Evolutionary conservation across 345 rosid species (phyloP), one percentile per base, ranked within the genome.

Genomic region (Laguncularia racemosa): DNA sequence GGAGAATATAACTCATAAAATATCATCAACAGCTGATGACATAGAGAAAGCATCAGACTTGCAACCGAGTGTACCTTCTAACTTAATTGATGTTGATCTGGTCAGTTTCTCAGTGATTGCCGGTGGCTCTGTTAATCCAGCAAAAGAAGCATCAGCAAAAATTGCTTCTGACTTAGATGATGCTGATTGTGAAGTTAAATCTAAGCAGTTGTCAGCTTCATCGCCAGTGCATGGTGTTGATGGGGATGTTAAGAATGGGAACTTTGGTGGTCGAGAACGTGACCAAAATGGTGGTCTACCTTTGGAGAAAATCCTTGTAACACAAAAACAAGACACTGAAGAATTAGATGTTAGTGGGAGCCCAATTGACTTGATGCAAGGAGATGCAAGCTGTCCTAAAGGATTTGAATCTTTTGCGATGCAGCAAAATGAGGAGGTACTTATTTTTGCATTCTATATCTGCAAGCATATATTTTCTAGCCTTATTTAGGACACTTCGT

Each of bases 381-480:
- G 26, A 57, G 58, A 53, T 58, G 62, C 28, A 48, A 67, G 67
- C 50, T 59, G 64, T 44, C 66, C 55, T 44, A 62, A 67, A 56
- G 68, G 64, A 68, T 68, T 70, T 60, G 71, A 71, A 49, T 63
- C 78, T 53, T 67, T 75, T 38, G 67, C 65, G 38, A 67, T 73
- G 60, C 72, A 71, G 69, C 85, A 59, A 60, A 59, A 58, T 58
- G 78, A 64, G 13, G 75, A 78, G 92, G 92, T 85, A 71, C 56
- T 59, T 55, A 50, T 65, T 53, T 58, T 46, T 33, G 40, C 40
- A 33, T 33, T 6, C 40, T 33, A 4, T 1, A 4, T 33, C 9
- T 33, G 40, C 40, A 33, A 4, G 11, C 40, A 33, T 33, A 33
- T 33, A 1, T 33, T 33, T 5, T 33, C 40, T 9, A 33, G 9